Evolutionary conservation across 768 basidiomycete genomes (phyloP).

Genomic region (Tylopilus subfusipes): DNA sequence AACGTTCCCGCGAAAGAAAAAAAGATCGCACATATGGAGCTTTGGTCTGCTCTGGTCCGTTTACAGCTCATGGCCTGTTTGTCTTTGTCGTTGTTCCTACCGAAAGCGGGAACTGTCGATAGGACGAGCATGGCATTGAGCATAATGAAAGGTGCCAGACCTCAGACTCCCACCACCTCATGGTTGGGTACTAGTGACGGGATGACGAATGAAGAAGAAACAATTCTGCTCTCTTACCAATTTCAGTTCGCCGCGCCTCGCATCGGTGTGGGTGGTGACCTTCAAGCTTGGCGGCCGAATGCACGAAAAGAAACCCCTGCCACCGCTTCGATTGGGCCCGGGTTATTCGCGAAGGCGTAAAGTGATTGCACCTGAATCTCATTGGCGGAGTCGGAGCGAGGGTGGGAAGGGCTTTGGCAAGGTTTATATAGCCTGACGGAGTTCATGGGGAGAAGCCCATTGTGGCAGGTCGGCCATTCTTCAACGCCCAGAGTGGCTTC

Average conservation of each 20-base stretch:
- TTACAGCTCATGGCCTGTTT: not conserved
- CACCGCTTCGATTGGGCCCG: slow-evolving; percentile 12
- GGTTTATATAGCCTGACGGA: slow-evolving; percentile 20
- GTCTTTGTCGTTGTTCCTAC: not conserved
- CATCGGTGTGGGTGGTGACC: not conserved
- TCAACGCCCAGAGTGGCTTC: not conserved
- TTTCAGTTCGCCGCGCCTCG: slow-evolving; percentile 2
- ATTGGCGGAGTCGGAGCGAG: slow-evolving; percentile 24
- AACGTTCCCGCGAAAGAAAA: not conserved
- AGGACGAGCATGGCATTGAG: not conserved
- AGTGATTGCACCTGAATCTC: slow-evolving; percentile 14
- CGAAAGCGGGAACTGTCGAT: not conserved
- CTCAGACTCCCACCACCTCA: no score
- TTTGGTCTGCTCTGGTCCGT: not conserved
- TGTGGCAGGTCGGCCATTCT: not conserved
- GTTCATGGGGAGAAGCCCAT: slow-evolving; percentile 1
- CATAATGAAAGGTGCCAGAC: not conserved
- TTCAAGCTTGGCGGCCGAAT: not conserved
- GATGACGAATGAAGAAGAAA: not conserved
- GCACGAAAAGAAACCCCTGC: not conserved
- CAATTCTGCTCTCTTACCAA: not conserved
- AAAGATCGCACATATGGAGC: not conserved
- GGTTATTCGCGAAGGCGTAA: slow-evolving; percentile 10
- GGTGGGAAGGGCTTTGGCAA: slow-evolving; percentile 4
- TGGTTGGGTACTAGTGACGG: not conserved